Conservation (phyloP, 352 stramenopile species). For the Globisporangium rhizosaccharum region DNA sequence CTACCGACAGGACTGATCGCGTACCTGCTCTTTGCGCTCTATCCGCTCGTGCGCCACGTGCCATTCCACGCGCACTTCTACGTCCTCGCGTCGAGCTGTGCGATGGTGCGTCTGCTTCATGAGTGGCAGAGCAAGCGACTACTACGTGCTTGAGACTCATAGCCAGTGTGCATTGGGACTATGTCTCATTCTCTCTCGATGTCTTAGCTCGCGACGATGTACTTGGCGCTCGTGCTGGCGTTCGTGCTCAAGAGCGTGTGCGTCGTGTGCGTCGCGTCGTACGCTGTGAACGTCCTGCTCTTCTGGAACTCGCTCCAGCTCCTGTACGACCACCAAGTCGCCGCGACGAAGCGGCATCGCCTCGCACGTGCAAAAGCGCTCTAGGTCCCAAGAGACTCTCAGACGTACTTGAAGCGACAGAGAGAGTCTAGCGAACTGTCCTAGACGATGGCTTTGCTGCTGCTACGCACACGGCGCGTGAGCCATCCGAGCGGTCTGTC, state of each 20-base stretch:
- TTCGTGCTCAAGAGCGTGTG: conserved; percentile 56
- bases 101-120: conserved; percentile 20
- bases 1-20: conserved; percentile 15
- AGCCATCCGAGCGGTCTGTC: conserved; percentile 50
- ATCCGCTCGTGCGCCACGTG: conserved; percentile 28
- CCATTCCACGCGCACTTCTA: conserved; percentile 47
- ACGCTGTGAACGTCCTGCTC: conserved; percentile 36
- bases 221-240: conserved; percentile 50
- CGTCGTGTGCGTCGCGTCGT: conserved; percentile 49
- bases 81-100: conserved; percentile 25
- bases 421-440: conserved; percentile 10
- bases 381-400: not conserved
- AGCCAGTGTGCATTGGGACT: not conserved
- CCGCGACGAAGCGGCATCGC: conserved; percentile 8
- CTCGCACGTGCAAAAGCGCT: conserved; percentile 7
- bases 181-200: not conserved
- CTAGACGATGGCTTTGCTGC: conserved; percentile 7
- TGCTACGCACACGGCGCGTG: conserved; percentile 18
- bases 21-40: conserved; percentile 44
- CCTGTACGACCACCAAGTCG: conserved; percentile 17
- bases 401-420: conserved; percentile 8
- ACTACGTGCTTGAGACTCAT: not conserved
- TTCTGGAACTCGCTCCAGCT: conserved; percentile 42
- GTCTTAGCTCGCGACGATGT: conserved; percentile 31
- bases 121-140: not conserved